phyloP scores from a whole-genome alignment of 2,329 filamentous ascomycete genomes.

The Thermothelomyces thermophilus region DNA sequence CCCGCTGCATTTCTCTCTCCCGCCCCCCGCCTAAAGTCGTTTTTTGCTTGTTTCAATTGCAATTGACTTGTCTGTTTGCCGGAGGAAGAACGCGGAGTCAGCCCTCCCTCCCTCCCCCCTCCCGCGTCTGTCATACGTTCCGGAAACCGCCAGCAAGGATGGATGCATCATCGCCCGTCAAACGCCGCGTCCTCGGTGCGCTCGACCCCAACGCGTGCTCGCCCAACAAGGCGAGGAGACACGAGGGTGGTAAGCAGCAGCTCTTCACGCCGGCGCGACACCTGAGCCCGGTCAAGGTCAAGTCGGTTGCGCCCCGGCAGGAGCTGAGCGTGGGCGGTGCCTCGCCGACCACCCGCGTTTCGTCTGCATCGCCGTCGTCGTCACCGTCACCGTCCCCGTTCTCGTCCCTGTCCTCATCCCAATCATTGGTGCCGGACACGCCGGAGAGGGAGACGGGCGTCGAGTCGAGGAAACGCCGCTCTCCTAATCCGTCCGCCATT shows the following conservation, averaged over 20 bases:
- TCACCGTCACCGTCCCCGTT: no score
- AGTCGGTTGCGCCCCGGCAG: background rate
- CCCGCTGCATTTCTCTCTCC: no score
- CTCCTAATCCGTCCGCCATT: background rate
- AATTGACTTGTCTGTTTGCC: no score
- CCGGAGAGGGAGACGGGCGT: conserved; percentile 2
- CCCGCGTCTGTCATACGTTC: no score
- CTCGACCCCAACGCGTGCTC: conserved; percentile 41
- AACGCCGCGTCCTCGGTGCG: conserved; percentile 44
- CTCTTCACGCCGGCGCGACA: background rate
- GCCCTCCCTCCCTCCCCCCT: no score
- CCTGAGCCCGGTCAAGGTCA: conserved; percentile 8
- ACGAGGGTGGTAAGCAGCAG: background rate
- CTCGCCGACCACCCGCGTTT: no score
- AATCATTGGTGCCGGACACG: no score
- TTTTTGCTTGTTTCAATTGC: no score
- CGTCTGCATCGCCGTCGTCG: background rate
- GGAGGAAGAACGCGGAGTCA: no score
- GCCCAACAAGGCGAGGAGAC: conserved; percentile 15
- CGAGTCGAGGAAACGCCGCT: conserved; percentile 26
- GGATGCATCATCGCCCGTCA: conserved; percentile 33
- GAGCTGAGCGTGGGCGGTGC: background rate
- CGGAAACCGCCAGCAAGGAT: conserved; percentile 7
- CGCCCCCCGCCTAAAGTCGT: no score
- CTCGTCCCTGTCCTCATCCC: no score